phyloP scores from a whole-genome alignment of 2,329 filamentous ascomycete species.

The Daldinia sp. region DNA sequence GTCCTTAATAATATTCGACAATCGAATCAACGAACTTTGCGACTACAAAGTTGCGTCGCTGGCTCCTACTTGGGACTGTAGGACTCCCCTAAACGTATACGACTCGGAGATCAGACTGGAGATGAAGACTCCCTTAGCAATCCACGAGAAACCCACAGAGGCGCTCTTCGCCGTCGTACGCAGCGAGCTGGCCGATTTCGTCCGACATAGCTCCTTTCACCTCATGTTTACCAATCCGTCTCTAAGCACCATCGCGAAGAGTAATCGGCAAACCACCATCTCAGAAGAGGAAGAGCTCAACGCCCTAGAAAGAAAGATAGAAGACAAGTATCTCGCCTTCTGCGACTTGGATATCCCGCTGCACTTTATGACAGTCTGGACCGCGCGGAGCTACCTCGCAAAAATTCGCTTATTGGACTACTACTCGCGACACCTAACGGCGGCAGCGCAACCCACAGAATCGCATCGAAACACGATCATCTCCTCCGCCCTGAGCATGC shows the following conservation, averaged over 20 bases:
- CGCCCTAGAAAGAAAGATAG: conserved; percentile 51
- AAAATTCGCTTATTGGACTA: conserved; percentile 60
- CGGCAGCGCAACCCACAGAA: conserved; percentile 22
- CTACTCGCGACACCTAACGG: conserved; percentile 45
- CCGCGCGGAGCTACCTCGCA: conserved; percentile 53
- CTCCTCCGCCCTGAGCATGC: background rate
- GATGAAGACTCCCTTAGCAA: conserved; percentile 48
- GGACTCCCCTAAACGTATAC: conserved; percentile 53
- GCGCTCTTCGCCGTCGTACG: conserved; percentile 53
- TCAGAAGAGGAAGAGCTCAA: conserved; percentile 37
- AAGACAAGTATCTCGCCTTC: conserved; percentile 55
- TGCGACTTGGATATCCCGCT: conserved; percentile 51
- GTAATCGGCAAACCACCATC: conserved; percentile 6
- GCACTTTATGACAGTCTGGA: conserved; percentile 54
- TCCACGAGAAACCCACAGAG: conserved; percentile 50
- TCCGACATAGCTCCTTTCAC: conserved; percentile 48
- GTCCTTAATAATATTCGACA: conserved; percentile 65
- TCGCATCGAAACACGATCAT: background rate
- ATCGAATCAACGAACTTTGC: conserved; percentile 62
- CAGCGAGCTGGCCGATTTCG: conserved; percentile 51
- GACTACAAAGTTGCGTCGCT: conserved; percentile 47
- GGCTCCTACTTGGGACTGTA: conserved; percentile 53
- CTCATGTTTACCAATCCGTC: conserved; percentile 49
- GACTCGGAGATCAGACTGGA: conserved; percentile 56
- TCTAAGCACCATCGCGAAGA: conserved; percentile 43